Percentiles rank a stretch among this genome's conserved stretches.
phyloP scores from a whole-genome alignment of 495 filamentous ascomycete species.

The Penicillium macrosclerotiorum region DNA sequence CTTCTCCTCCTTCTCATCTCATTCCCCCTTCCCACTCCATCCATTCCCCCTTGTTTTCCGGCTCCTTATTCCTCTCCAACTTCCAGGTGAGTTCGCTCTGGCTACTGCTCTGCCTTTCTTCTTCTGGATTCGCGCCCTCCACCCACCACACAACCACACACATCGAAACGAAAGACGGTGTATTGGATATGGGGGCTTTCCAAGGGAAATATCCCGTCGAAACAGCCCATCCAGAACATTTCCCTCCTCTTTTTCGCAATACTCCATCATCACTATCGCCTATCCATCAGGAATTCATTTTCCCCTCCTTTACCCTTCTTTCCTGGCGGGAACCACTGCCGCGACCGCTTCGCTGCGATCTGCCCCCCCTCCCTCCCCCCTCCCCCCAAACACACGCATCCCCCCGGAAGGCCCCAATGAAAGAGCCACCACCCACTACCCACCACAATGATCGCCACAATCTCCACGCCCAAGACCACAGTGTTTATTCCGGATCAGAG shows the following conservation, averaged over 20 bases:
- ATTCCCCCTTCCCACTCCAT: constrained; percentile 15
- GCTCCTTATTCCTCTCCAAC: constrained; percentile 18
- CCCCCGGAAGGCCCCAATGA: no score
- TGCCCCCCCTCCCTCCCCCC: constrained; percentile 4
- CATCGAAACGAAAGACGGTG: not conserved
- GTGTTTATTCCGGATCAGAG: not conserved
- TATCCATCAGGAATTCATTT: constrained; percentile 2
- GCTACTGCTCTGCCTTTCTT: constrained; percentile 15
- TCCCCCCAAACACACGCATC: constrained; percentile 15
- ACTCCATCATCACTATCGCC: constrained; percentile 10
- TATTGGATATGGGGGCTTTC: constrained; percentile 4
- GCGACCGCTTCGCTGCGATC: constrained; percentile 26
- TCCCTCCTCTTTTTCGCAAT: not conserved
- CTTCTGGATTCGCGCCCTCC: constrained; percentile 6
- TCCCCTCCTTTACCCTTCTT: constrained; percentile 21
- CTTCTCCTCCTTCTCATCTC: constrained; percentile 20
- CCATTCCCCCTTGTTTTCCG: constrained; percentile 21
- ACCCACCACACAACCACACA: constrained; percentile 15
- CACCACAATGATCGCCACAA: constrained; percentile 18
- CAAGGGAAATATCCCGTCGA: not conserved
- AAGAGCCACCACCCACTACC: constrained; percentile 5
- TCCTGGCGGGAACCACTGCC: constrained; percentile 22
- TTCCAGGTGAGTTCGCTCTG: constrained; percentile 26
- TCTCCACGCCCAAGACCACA: constrained; percentile 4
- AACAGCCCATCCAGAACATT: not conserved